Conservation (phyloP, 2,329 filamentous ascomycete genomes). For the Exophiala sp. region DNA sequence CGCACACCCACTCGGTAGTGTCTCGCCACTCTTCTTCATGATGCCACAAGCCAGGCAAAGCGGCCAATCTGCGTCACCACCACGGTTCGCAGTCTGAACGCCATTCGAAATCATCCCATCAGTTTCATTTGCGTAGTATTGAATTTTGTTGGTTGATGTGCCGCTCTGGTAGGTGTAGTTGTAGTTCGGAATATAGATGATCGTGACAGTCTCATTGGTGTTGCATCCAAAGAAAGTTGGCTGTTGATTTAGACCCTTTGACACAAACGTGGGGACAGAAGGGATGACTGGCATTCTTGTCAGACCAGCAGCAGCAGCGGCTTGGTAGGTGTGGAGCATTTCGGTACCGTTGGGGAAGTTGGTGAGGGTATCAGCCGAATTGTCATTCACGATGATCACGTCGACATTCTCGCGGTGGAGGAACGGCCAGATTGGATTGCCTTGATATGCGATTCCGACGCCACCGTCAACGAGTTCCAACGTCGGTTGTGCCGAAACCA, state of each 20-base stretch:
- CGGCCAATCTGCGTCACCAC: slow-evolving; percentile 14
- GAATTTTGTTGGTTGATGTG: slow-evolving; percentile 11
- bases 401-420: slow-evolving; percentile 56
- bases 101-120: slow-evolving; percentile 26
- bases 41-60: slow-evolving; percentile 26
- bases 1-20: slow-evolving; percentile 18
- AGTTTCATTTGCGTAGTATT: slow-evolving; percentile 9
- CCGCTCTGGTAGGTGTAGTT: slow-evolving; percentile 7
- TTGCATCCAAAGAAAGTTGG: slow-evolving; percentile 65
- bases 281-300: slow-evolving; percentile 60
- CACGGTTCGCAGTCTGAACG: slow-evolving; percentile 16
- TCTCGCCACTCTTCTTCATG: slow-evolving; percentile 17
- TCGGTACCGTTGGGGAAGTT: slow-evolving; percentile 62
- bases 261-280: slow-evolving; percentile 53
- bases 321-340: slow-evolving; percentile 56
- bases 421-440: slow-evolving; percentile 50
- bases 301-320: slow-evolving; percentile 47
- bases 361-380: slow-evolving; percentile 57
- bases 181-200: slow-evolving; percentile 46
- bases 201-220: slow-evolving; percentile 29
- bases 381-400: slow-evolving; percentile 64
- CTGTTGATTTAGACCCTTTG: slow-evolving; percentile 57
- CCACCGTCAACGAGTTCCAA: slow-evolving; percentile 53
- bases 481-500: slow-evolving; percentile 35
- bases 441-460: slow-evolving; percentile 41